Conservation (phyloP, 2,329 filamentous ascomycete species). For the Monosporascus sp. region DNA sequence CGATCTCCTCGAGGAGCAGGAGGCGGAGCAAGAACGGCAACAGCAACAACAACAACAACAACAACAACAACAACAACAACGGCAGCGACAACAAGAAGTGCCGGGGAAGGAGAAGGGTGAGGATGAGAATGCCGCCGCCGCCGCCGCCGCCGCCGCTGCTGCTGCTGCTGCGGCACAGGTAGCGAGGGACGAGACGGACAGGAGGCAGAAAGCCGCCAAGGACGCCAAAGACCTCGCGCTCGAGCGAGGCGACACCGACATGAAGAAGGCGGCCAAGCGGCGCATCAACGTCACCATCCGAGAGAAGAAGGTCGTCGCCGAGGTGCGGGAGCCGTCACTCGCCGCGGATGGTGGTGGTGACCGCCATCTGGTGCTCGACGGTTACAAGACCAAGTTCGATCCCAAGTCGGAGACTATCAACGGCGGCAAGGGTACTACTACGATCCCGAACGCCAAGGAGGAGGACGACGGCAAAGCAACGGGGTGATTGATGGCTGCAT, state of each 20-base stretch:
- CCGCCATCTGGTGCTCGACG: constrained; percentile 43
- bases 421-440: constrained; percentile 10
- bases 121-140: constrained; percentile 11
- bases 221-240: constrained; percentile 24
- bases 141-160: constrained; percentile 1
- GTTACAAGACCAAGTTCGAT: constrained; percentile 40
- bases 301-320: constrained; percentile 43
- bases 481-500: too few species aligned
- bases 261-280: constrained; percentile 27
- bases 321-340: constrained; percentile 33
- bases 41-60: constrained; percentile 1
- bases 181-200: constrained; percentile 38
- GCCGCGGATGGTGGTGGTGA: constrained; percentile 32
- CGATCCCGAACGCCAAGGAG: neutral
- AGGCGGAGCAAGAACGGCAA: constrained; percentile 22
- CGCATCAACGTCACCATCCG: constrained; percentile 44
- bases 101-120: constrained; percentile 8
- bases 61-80: constrained; percentile 5
- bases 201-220: constrained; percentile 24
- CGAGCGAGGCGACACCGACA: constrained; percentile 22
- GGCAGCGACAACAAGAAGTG: constrained; percentile 10
- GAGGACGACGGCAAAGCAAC: too few species aligned
- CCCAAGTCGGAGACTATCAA: constrained; percentile 15
- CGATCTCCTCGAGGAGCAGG: constrained; percentile 63
- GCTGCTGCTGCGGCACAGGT: constrained; percentile 27